These are phyloP conservation scores for Symbiodinium natans DNA, from an alignment of 73 alveolate species.

Conservation along the genomic window DNA sequence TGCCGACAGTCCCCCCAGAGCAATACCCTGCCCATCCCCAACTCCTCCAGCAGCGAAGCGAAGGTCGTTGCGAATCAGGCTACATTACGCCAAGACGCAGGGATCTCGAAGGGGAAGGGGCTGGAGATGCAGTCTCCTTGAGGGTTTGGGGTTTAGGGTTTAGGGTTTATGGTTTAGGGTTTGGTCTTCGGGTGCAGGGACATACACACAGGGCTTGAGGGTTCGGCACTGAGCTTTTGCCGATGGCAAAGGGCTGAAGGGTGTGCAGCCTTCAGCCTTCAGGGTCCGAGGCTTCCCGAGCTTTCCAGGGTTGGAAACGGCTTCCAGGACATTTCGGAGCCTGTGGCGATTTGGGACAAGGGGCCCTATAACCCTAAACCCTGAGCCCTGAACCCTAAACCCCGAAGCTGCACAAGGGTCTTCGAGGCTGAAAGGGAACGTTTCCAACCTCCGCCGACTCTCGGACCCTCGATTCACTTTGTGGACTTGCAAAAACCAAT, in stretches of 20 bases:
- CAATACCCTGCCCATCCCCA: background rate
- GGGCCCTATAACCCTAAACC: background rate
- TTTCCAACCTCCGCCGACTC: too few species aligned
- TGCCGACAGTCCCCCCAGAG: background rate
- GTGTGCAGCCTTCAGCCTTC: too few species aligned
- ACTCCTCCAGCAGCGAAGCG: background rate
- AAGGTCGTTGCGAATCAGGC: background rate
- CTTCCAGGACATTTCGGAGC: background rate
- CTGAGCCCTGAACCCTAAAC: background rate
- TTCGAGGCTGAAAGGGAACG: background rate
- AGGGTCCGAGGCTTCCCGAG: too few species aligned
- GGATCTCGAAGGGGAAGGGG: background rate
- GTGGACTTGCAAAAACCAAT: too few species aligned
- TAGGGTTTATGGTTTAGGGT: too few species aligned
- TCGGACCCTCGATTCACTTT: too few species aligned
- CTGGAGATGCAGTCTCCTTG: too few species aligned
- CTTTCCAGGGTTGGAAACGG: too few species aligned
- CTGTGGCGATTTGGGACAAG: background rate
- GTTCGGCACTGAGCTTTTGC: too few species aligned
- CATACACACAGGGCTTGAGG: too few species aligned
- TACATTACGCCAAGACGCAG: background rate
- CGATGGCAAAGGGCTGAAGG: too few species aligned
- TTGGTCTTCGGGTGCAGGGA: too few species aligned
- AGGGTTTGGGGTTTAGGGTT: background rate
- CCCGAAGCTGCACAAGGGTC: background rate